These are phyloP conservation scores for Dactylellina leptospora DNA, from an alignment of 2,329 filamentous ascomycete genomes.

Conservation along the genomic window DNA sequence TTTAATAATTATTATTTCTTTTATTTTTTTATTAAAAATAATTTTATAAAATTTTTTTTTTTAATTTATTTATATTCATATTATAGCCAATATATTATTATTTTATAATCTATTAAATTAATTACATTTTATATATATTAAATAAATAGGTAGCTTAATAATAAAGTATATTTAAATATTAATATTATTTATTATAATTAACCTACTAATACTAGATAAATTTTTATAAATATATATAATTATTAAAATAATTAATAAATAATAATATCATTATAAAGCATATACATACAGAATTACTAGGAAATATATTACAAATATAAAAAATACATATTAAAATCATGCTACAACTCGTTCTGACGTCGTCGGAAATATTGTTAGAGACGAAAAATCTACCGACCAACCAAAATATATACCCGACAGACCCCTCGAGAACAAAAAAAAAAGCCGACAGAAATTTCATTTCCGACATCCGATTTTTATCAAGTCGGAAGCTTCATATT, in stretches of 20 bases:
- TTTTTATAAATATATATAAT: slow-evolving; percentile 11
- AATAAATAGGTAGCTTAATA: background rate
- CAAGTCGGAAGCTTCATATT: background rate
- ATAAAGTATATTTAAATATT: background rate
- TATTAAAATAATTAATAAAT: slow-evolving; percentile 25
- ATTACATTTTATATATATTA: background rate
- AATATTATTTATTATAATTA: background rate
- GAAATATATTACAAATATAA: background rate
- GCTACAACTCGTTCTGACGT: background rate
- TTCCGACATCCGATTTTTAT: background rate
- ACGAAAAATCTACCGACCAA: no score
- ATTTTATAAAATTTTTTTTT: background rate
- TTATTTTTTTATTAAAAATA: background rate
- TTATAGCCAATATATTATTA: background rate
- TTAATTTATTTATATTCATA: background rate
- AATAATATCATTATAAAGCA: slow-evolving; percentile 14
- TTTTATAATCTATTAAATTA: background rate
- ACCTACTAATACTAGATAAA: background rate
- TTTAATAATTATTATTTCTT: background rate
- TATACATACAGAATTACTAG: slow-evolving; percentile 13
- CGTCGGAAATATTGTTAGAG: no score
- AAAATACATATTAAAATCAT: background rate
- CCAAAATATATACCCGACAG: no score
- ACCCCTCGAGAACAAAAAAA: no score
- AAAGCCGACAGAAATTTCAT: no score